Evolutionary conservation across 2,329 filamentous ascomycete species (phyloP), one percentile per base, ranked within the genome.

Genomic region (Coniochaeta pulveracea): DNA sequence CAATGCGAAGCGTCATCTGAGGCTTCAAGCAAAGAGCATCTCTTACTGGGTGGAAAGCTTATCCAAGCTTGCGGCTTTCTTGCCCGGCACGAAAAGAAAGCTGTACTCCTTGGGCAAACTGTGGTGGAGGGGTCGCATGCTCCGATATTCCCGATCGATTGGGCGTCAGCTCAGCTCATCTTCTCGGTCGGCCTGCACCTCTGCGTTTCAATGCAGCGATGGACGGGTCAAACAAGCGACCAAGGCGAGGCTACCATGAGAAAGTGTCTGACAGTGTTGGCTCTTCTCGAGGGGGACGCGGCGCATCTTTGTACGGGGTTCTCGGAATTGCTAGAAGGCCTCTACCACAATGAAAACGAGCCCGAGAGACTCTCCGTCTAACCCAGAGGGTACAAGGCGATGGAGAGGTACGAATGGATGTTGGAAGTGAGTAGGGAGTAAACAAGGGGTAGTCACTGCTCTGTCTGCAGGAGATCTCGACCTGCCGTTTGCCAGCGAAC

Each of bases 251-350:
- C 16, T 9, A 31, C 22, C 28, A 6, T 12, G 11, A 31, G 28
- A 19, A 16, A 19, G 15, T 31, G 28, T 31, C 11, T 31, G 11
- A 31, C 28, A 18, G 18, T 19, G 10, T 19, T 31, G 14, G 28
- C 28, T 19, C 28, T 31, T 31, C 28, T 31, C 28, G 28, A 31
- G 18, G 28, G 28, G 11, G 28, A 31, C 15, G 15, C 28, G 28
- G 16, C 28, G 15, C 16, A 19, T 19, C 28, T 31, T 12, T 31
- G 15, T 31, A 19, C 19, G 19, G 28, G 28, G 15, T 31, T 31
- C 28, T 19, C 28, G 11, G 28, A 31, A 19, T 16, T 31, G 18
- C 19, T 31, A 19, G 28, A 31, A 19, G 23, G 23, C 5, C 23
- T 25, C 23, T 25, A 25, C 14, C 10, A 25, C 23, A 25, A 25